These are phyloP conservation scores for Solanum sitiens DNA, from an alignment of 257 asterid species.

Conservation along the genomic window DNA sequence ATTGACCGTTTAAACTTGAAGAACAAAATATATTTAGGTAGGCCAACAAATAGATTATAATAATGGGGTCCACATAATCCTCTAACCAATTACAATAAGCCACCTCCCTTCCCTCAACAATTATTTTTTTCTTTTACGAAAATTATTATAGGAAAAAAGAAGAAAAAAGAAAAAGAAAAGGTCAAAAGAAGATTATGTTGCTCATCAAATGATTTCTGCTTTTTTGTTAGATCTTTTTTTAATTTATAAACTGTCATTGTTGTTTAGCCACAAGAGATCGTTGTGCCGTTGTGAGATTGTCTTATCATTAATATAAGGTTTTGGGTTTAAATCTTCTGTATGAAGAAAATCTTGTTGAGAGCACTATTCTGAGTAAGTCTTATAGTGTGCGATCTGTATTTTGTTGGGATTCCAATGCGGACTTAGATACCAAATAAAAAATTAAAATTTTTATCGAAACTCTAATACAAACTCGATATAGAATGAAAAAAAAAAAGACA, in stretches of 20 bases:
- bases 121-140: too few species aligned
- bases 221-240: not conserved
- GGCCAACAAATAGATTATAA: not conserved
- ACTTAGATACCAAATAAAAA: fast-evolving
- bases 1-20: not conserved
- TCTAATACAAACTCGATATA: too few species aligned
- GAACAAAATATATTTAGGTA: not conserved
- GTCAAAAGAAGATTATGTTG: not conserved
- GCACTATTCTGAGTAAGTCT: too few species aligned
- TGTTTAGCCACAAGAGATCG: too few species aligned
- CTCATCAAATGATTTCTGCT: not conserved
- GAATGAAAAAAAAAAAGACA: not conserved
- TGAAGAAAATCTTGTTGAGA: too few species aligned
- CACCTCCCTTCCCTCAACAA: not conserved
- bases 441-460: too few species aligned
- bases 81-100: not conserved
- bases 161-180: not conserved
- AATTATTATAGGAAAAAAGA: too few species aligned
- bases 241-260: not conserved
- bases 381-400: fast-evolving
- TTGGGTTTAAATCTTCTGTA: too few species aligned
- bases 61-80: not conserved
- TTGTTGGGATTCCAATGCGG: fast-evolving
- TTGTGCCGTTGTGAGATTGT: too few species aligned
- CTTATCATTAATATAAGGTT: too few species aligned